Conservation (phyloP, 1,284 basidiomycete species). For the Omphalotus olearius region DNA sequence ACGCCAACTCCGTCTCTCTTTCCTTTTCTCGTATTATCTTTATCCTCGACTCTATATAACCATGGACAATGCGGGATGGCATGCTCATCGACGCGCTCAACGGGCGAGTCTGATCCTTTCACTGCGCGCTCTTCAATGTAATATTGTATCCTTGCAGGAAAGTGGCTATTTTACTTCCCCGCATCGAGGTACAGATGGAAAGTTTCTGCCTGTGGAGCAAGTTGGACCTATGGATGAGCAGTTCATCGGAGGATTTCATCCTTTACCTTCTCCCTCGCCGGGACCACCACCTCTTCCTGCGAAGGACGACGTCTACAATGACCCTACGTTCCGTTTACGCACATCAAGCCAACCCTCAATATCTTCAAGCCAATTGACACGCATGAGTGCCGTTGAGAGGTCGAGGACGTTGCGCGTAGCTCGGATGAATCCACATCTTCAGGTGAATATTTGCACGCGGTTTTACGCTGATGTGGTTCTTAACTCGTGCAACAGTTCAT, state of each 20-base stretch:
- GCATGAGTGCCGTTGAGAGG: slow-evolving; percentile 60
- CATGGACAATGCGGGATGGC: slow-evolving; percentile 74
- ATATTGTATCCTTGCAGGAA: slow-evolving; percentile 34
- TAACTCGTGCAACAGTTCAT: slow-evolving; percentile 47
- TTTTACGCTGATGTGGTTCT: slow-evolving; percentile 2
- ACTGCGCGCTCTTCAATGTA: neutral
- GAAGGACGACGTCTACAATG: slow-evolving; percentile 22
- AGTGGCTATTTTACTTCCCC: slow-evolving; percentile 34
- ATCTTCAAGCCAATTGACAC: slow-evolving; percentile 37
- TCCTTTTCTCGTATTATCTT: neutral
- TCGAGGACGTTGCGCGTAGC: slow-evolving; percentile 51
- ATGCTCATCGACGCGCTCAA: slow-evolving; percentile 48
- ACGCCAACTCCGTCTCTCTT: neutral
- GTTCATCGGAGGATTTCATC: slow-evolving; percentile 52
- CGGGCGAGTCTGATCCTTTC: slow-evolving; percentile 28
- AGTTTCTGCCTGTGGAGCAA: slow-evolving; percentile 49
- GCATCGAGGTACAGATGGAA: slow-evolving; percentile 47
- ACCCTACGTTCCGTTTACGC: slow-evolving; percentile 18
- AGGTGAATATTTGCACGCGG: slow-evolving; percentile 26
- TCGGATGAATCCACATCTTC: slow-evolving; percentile 67
- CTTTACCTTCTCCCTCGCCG: slow-evolving; percentile 21
- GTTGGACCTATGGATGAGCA: slow-evolving; percentile 51
- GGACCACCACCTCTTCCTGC: slow-evolving; percentile 25
- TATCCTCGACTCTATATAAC: neutral
- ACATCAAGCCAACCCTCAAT: slow-evolving; percentile 26